phyloP scores from a whole-genome alignment of 2,329 filamentous ascomycete genomes.

The Myotisia sp. region DNA sequence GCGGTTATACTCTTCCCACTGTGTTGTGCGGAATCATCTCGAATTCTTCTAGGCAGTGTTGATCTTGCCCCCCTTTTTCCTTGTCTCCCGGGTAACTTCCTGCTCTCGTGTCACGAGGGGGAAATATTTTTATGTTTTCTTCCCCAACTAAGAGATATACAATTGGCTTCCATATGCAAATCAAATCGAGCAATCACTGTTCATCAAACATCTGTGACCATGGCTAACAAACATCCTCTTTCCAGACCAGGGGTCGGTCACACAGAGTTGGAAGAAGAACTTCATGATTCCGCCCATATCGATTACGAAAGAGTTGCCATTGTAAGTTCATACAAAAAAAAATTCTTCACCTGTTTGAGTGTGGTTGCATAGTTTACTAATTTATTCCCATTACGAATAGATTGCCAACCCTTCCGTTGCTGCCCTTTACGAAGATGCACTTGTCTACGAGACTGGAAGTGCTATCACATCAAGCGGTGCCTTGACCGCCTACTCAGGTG shows the following conservation, averaged over 20 bases:
- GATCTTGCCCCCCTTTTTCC: too few species aligned
- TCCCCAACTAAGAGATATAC: too few species aligned
- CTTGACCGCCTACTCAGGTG: constrained; percentile 90
- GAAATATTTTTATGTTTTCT: not conserved
- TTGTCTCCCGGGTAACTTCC: not conserved
- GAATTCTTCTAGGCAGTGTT: too few species aligned
- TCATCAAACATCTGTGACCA: too few species aligned
- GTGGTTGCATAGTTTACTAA: not conserved
- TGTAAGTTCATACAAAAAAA: constrained; percentile 41
- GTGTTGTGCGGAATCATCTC: too few species aligned
- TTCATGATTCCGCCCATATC: constrained; percentile 95
- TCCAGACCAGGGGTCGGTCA: constrained; percentile 67
- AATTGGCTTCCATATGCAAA: too few species aligned
- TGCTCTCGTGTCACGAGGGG: not conserved
- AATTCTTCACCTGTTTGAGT: not conserved
- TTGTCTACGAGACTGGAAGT: constrained; percentile 93
- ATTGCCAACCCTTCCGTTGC: constrained; percentile 88
- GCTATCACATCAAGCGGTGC: constrained; percentile 94
- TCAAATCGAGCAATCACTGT: too few species aligned
- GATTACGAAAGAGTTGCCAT: constrained; percentile 98
- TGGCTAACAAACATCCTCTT: constrained; percentile 10
- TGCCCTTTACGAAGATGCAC: constrained; percentile 94
- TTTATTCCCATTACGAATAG: constrained; percentile 23
- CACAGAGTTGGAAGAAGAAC: constrained; percentile 94
- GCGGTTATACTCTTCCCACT: constrained; percentile 6